Evolutionary conservation across 768 basidiomycete species (phyloP).

Genomic region (Mycena metata): DNA sequence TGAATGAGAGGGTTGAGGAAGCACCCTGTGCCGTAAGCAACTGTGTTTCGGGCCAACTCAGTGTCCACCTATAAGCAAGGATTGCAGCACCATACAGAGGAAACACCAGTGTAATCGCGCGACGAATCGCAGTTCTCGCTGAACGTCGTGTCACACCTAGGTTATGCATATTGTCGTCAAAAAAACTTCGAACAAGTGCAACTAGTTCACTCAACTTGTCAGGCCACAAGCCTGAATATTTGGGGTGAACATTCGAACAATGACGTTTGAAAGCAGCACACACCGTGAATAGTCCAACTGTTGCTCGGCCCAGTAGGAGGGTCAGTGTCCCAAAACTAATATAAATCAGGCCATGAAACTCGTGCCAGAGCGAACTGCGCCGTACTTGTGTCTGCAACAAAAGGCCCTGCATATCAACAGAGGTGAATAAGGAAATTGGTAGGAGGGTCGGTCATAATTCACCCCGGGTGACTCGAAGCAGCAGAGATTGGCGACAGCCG

Average conservation of each 20-base stretch:
- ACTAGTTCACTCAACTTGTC: constrained; percentile 57
- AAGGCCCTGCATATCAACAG: constrained; percentile 45
- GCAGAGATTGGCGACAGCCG: constrained; percentile 46
- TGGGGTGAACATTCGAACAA: background rate
- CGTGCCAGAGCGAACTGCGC: background rate
- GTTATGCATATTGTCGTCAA: constrained; percentile 48
- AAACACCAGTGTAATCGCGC: constrained; percentile 61
- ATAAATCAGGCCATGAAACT: background rate
- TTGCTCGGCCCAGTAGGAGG: constrained; percentile 60
- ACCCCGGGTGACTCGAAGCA: constrained; percentile 63
- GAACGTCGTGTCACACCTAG: constrained; percentile 62
- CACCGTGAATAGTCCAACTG: constrained; percentile 65
- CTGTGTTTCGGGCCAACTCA: constrained; percentile 40
- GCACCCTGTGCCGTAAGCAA: constrained; percentile 58
- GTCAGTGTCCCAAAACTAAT: constrained; percentile 66
- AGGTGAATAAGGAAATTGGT: background rate
- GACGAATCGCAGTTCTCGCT: constrained; percentile 56
- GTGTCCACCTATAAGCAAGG: background rate
- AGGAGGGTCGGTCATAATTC: background rate
- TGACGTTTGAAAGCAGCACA: background rate
- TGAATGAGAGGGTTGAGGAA: constrained; percentile 57
- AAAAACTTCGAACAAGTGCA: constrained; percentile 36
- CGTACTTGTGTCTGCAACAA: constrained; percentile 53
- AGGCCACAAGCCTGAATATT: constrained; percentile 60
- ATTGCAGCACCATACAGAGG: constrained; percentile 43